Conservation (phyloP, 1,284 basidiomycete genomes). For the Trametes sp. region DNA sequence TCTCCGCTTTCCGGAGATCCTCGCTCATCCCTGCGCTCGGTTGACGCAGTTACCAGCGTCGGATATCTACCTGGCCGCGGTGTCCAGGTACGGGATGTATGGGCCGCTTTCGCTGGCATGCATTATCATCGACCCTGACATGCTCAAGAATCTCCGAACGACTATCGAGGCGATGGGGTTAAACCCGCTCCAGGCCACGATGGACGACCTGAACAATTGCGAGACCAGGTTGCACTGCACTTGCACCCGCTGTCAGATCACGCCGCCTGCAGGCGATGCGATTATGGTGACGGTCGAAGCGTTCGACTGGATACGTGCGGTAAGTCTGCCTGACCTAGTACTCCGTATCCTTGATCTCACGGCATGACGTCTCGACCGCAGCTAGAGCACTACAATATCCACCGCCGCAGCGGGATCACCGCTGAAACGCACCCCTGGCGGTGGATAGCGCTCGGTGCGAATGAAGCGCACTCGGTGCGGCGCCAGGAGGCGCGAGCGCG, state of each 20-base stretch:
- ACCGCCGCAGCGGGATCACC: not conserved
- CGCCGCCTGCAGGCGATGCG: not conserved
- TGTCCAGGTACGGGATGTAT: too few relatives aligned
- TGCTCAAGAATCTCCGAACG: not conserved
- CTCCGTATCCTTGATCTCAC: too few relatives aligned
- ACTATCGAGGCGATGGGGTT: not conserved
- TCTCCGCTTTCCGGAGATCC: not conserved
- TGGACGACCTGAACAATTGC: not conserved
- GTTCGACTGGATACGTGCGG: slow-evolving; percentile 6
- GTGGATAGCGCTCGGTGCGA: not conserved
- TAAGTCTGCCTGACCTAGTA: not conserved
- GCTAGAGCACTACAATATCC: not conserved
- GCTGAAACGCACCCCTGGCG: not conserved
- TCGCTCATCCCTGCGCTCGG: not conserved
- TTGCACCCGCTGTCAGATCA: not conserved
- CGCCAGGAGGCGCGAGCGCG: not conserved
- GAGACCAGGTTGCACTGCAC: not conserved
- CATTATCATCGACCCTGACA: not conserved
- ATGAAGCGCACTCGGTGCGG: not conserved
- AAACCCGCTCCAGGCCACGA: not conserved
- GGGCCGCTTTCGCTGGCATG: not conserved
- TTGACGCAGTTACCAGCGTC: not conserved
- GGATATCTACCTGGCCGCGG: not conserved
- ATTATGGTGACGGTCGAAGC: not conserved
- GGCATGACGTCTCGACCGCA: too few relatives aligned